These are phyloP conservation scores for Puccinellia tenuiflora DNA, from an alignment of 176 grass and related monocot species.

Conservation along the genomic window DNA sequence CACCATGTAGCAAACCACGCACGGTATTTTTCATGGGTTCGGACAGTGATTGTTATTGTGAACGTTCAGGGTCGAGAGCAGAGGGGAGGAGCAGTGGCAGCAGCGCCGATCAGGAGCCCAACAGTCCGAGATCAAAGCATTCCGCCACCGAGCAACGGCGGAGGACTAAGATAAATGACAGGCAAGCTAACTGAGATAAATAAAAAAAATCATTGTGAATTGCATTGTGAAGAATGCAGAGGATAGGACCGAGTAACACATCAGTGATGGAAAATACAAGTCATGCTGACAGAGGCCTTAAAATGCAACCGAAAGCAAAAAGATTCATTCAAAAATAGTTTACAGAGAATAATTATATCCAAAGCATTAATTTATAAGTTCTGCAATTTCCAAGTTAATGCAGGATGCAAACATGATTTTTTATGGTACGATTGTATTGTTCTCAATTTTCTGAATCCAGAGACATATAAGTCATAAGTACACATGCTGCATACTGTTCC, in stretches of 20 bases:
- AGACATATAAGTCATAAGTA: neutral
- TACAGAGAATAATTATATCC: no score
- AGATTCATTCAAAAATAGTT: no score
- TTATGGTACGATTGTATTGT: no score
- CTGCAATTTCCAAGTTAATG: no score
- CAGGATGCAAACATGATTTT: no score
- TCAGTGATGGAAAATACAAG: neutral
- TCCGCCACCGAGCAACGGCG: slow-evolving; percentile 86
- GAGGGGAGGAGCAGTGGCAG: slow-evolving; percentile 73
- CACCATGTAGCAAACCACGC: neutral
- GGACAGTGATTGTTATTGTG: neutral
- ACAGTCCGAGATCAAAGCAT: slow-evolving; percentile 88
- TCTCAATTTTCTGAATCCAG: no score
- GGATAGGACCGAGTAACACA: neutral
- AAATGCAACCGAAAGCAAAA: no score
- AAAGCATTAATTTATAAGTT: no score
- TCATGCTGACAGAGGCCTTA: no score
- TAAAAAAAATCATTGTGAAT: neutral
- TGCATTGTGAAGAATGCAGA: neutral
- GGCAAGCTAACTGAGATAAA: slow-evolving; percentile 41
- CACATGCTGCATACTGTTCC: neutral
- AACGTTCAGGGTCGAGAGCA: slow-evolving; percentile 36
- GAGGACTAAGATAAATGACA: slow-evolving; percentile 98
- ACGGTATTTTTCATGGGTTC: neutral
- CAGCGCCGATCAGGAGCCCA: slow-evolving; percentile 64